phyloP scores from a whole-genome alignment of 116 monocot genomes.

The Cymodocea nodosa region DNA sequence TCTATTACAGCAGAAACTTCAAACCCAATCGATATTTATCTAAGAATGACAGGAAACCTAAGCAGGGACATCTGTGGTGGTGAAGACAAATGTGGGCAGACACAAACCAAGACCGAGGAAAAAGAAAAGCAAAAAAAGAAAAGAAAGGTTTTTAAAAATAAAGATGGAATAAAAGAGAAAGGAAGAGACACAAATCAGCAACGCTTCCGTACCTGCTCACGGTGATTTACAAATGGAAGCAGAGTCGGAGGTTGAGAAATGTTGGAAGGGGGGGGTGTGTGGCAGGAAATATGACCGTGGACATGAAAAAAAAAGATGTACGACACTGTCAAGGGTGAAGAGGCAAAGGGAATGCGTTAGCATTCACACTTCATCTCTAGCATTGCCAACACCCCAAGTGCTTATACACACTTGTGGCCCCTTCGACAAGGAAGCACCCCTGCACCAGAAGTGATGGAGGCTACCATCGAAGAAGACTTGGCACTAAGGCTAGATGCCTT shows the following conservation, averaged over 20 bases:
- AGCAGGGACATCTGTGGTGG: not conserved
- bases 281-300: not conserved
- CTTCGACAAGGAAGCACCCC: constrained; percentile 29
- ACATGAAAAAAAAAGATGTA: not conserved
- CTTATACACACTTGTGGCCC: not conserved
- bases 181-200: not conserved
- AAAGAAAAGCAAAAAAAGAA: not conserved
- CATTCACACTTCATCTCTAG: not conserved
- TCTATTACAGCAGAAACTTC: too few species aligned
- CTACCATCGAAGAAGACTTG: constrained; percentile 38
- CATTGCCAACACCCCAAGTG: not conserved
- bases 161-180: not conserved
- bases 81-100: not conserved
- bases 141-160: not conserved
- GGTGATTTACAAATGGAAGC: not conserved
- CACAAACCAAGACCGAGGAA: not conserved
- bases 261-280: not conserved
- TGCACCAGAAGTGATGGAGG: constrained; percentile 36
- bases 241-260: constrained; percentile 1
- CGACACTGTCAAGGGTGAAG: not conserved
- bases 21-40: too few species aligned
- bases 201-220: constrained; percentile 12
- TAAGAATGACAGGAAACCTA: too few species aligned
- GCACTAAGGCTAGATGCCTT: constrained; percentile 50
- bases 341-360: not conserved